phyloP scores from a whole-genome alignment of 2,329 filamentous ascomycete species.

The Talaromyces funiculosus region DNA sequence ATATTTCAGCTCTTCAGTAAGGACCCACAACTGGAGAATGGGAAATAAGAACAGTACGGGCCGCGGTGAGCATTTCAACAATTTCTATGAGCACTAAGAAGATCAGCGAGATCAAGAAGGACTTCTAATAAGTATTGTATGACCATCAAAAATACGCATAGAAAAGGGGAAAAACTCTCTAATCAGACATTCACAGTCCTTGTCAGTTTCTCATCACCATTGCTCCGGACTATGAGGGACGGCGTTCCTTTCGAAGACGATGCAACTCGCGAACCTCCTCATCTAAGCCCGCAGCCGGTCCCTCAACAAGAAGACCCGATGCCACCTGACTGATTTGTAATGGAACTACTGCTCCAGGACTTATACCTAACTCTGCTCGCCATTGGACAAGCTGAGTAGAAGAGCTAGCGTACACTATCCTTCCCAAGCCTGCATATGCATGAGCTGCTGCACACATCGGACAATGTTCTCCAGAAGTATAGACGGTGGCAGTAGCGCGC shows the following conservation, averaged over 20 bases:
- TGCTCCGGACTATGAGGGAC: not conserved
- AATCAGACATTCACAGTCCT: too few species aligned
- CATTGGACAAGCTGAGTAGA: not conserved
- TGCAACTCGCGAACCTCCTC: not conserved
- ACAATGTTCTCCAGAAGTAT: not conserved
- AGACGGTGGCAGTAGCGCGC: not conserved
- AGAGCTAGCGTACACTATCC: not conserved
- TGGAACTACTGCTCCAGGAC: not conserved
- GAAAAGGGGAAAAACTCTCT: too few species aligned
- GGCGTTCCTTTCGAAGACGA: not conserved
- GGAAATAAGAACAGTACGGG: too few species aligned
- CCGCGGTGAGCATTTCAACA: too few species aligned
- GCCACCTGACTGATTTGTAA: not conserved
- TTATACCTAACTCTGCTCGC: not conserved
- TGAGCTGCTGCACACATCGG: not conserved
- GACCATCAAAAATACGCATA: too few species aligned
- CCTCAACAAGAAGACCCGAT: not conserved
- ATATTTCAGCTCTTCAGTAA: too few species aligned
- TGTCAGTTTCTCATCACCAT: not conserved
- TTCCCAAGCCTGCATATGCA: not conserved
- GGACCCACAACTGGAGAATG: too few species aligned
- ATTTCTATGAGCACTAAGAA: too few species aligned
- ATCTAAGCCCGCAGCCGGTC: not conserved
- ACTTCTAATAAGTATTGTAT: too few species aligned
- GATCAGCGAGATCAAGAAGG: too few species aligned